Evolutionary conservation across 148 eudicot genomes (phyloP).

Genomic region (Rhododendron vialii): DNA sequence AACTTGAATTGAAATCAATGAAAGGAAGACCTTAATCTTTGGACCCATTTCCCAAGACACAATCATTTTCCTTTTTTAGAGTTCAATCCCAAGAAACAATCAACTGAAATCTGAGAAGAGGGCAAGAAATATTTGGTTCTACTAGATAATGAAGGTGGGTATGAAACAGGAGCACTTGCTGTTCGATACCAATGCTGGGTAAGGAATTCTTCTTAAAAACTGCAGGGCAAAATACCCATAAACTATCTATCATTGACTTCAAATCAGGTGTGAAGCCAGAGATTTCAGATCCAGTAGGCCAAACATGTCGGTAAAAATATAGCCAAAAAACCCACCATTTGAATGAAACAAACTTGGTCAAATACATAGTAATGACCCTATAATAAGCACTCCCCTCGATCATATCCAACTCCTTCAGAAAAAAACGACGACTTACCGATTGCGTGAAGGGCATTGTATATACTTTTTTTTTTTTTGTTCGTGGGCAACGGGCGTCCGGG

Average conservation of each 20-base stretch:
- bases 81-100: not conserved
- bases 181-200: not conserved
- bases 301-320: not conserved
- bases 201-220: not conserved
- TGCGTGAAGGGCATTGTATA: not conserved
- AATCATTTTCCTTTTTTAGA: not conserved
- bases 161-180: not conserved
- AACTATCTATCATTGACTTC: not conserved
- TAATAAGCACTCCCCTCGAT: not conserved
- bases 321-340: not conserved
- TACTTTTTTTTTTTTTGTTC: too few relatives aligned
- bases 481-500: too few relatives aligned
- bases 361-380: not conserved
- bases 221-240: not conserved
- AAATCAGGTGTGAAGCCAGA: not conserved
- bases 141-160: too few relatives aligned
- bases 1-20: constrained; percentile 27
- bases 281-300: not conserved
- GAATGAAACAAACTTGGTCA: constrained; percentile 1
- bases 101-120: not conserved
- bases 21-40: constrained; percentile 20
- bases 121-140: not conserved
- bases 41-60: constrained; percentile 30
- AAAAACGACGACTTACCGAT: not conserved
- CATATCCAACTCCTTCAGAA: not conserved